A percentile compares a stretch with the other conserved stretches of the same genome.
These are phyloP conservation scores for Chenopodium suecicum DNA, from an alignment of 148 eudicot genomes.

Conservation along the genomic window DNA sequence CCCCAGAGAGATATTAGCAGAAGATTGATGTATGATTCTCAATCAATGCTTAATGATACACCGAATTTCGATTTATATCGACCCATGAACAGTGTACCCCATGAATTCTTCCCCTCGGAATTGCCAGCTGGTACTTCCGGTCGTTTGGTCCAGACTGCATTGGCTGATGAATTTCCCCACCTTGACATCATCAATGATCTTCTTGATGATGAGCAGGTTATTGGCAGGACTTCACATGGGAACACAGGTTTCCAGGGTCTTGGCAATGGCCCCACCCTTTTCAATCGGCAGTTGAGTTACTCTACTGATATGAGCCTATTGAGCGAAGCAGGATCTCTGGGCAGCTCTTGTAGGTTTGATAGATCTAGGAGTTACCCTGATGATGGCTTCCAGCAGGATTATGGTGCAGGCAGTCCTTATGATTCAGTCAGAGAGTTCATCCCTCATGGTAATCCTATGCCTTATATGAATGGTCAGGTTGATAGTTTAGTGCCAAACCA, in stretches of 20 bases:
- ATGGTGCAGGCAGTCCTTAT: slow-evolving; percentile 44
- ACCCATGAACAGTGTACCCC: slow-evolving; percentile 36
- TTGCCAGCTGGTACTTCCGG: slow-evolving; percentile 55
- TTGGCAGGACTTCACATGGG: slow-evolving; percentile 27
- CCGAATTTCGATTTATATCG: slow-evolving; percentile 43
- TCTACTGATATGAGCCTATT: slow-evolving; percentile 53
- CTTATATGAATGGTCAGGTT: slow-evolving; percentile 63
- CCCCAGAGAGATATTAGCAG: slow-evolving; percentile 50
- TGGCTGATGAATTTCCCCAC: slow-evolving; percentile 88
- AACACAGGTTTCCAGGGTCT: slow-evolving; percentile 40
- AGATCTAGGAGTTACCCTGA: slow-evolving; percentile 55
- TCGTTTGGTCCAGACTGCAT: slow-evolving; percentile 45
- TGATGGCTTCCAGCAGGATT: slow-evolving; percentile 50
- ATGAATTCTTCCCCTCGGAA: slow-evolving; percentile 40
- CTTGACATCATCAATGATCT: slow-evolving; percentile 94
- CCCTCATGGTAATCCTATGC: slow-evolving; percentile 43
- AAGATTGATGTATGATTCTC: slow-evolving; percentile 40
- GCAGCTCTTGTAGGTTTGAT: slow-evolving; percentile 60
- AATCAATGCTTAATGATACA: slow-evolving; percentile 36
- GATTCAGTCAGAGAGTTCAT: slow-evolving; percentile 49
- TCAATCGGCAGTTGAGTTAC: slow-evolving; percentile 50
- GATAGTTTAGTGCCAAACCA: slow-evolving; percentile 50
- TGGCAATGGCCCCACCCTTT: slow-evolving; percentile 40
- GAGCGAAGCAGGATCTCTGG: slow-evolving; percentile 43
- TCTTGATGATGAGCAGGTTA: slow-evolving; percentile 73